Conservation (phyloP, 2,329 filamentous ascomycete species). For the Neofusicoccum cordaticola region DNA sequence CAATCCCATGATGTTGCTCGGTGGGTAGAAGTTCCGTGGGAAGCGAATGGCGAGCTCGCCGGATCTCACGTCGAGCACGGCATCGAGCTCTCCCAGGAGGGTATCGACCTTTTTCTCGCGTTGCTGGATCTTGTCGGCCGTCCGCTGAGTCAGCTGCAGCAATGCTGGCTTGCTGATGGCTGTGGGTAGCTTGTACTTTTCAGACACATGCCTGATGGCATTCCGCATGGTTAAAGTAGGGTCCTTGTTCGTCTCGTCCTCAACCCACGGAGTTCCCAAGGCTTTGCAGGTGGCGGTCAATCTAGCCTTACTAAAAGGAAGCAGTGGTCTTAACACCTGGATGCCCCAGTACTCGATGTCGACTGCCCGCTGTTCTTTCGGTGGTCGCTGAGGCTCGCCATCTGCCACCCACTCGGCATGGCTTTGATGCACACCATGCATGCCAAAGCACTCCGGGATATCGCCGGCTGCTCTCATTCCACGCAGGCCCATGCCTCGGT, state of each 20-base stretch:
- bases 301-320: constrained; percentile 68
- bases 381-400: constrained; percentile 28
- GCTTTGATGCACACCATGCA: constrained; percentile 63
- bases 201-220: constrained; percentile 67
- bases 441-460: constrained; percentile 80
- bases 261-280: constrained; percentile 70
- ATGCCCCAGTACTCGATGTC: constrained; percentile 64
- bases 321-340: constrained; percentile 64
- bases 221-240: constrained; percentile 76
- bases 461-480: constrained; percentile 64
- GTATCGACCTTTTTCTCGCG: constrained; percentile 54
- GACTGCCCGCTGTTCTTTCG: constrained; percentile 28
- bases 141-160: constrained; percentile 41
- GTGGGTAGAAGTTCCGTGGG: constrained; percentile 26
- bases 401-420: constrained; percentile 17
- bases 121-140: constrained; percentile 55
- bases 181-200: constrained; percentile 59
- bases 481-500: constrained; percentile 66
- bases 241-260: constrained; percentile 81
- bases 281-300: constrained; percentile 72
- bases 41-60: constrained; percentile 34
- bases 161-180: constrained; percentile 68
- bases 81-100: constrained; percentile 49
- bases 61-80: constrained; percentile 40
- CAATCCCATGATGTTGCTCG: background rate